Evolutionary conservation across 1,284 basidiomycete species (phyloP).

Genomic region (Ustilago crameri): DNA sequence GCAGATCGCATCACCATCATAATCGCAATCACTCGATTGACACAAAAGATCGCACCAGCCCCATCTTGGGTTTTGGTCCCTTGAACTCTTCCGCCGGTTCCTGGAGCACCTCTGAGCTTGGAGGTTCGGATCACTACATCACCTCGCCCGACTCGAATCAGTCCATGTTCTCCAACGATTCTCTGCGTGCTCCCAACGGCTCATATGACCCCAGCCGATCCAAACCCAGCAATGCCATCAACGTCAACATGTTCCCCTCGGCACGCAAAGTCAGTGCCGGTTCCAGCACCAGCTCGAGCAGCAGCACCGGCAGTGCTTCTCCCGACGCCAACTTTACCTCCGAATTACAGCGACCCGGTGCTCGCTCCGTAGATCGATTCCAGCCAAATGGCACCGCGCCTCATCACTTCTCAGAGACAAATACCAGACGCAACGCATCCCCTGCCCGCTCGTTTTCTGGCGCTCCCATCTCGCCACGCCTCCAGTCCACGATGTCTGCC

Average conservation of each 20-base stretch:
- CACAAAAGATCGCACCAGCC: slow-evolving; percentile 52
- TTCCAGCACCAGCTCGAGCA: slow-evolving; percentile 29
- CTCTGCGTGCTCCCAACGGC: slow-evolving; percentile 25
- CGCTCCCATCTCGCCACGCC: slow-evolving; percentile 50
- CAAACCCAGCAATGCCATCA: slow-evolving; percentile 12
- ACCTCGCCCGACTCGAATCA: slow-evolving; percentile 8
- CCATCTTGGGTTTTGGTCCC: slow-evolving; percentile 47
- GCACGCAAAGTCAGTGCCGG: slow-evolving; percentile 36
- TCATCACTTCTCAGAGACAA: slow-evolving; percentile 21
- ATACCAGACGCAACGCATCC: slow-evolving; percentile 39
- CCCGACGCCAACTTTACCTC: slow-evolving; percentile 30
- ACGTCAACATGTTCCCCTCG: slow-evolving; percentile 16
- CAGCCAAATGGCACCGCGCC: slow-evolving; percentile 23
- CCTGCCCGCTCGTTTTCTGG: slow-evolving; percentile 43
- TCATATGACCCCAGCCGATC: slow-evolving; percentile 17
- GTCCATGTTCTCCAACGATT: slow-evolving; percentile 10
- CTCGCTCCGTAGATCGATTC: slow-evolving; percentile 23
- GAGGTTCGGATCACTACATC: slow-evolving; percentile 12
- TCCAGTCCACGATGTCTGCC: slow-evolving; percentile 48
- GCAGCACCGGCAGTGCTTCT: slow-evolving; percentile 32
- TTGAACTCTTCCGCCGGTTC: slow-evolving; percentile 31
- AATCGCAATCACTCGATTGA: slow-evolving; percentile 51
- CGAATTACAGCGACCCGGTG: slow-evolving; percentile 21
- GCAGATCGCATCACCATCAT: slow-evolving; percentile 40
- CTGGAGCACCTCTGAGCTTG: slow-evolving; percentile 28